A percentile compares a stretch with the other conserved stretches of the same genome.
Evolutionary conservation across 768 basidiomycete genomes (phyloP).

Genomic region (Hypholoma fasciculare): DNA sequence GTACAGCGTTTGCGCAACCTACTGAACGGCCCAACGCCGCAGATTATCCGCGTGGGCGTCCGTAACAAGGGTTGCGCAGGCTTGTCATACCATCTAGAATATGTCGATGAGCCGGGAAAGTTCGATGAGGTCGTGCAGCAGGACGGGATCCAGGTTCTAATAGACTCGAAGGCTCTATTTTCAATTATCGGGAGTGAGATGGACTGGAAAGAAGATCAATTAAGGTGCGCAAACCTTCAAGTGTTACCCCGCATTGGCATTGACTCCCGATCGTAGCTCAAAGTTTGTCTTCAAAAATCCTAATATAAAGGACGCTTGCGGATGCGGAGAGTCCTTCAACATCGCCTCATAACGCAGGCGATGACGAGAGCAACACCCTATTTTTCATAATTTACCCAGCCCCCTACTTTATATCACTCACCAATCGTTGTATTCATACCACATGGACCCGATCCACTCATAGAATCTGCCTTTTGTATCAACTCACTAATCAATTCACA

Average conservation of each 20-base stretch:
- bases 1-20: conserved; percentile 72
- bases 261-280: conserved; percentile 43
- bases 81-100: conserved; percentile 87
- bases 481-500: neutral
- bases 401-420: conserved; percentile 15
- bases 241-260: neutral
- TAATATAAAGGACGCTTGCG: conserved; percentile 93
- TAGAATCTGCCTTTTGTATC: conserved; percentile 4
- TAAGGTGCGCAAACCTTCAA: conserved; percentile 63
- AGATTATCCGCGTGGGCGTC: conserved; percentile 92
- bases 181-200: conserved; percentile 98
- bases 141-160: conserved; percentile 90
- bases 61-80: conserved; percentile 98
- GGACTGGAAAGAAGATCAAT: conserved; percentile 94
- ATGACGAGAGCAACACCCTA: conserved; percentile 5
- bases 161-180: conserved; percentile 96
- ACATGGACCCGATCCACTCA: conserved; percentile 17
- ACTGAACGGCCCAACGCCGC: conserved; percentile 80
- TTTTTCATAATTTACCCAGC: conserved; percentile 16
- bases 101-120: conserved; percentile 84
- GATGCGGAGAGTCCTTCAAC: conserved; percentile 92
- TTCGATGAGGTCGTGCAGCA: conserved; percentile 98
- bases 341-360: conserved; percentile 42
- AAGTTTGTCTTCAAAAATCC: conserved; percentile 88
- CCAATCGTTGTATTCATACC: conserved; percentile 24